A percentile compares a stretch with the other conserved stretches of the same genome.
Evolutionary conservation across 2,329 filamentous ascomycete species (phyloP).

Genomic region (Leptographium galeiforme): DNA sequence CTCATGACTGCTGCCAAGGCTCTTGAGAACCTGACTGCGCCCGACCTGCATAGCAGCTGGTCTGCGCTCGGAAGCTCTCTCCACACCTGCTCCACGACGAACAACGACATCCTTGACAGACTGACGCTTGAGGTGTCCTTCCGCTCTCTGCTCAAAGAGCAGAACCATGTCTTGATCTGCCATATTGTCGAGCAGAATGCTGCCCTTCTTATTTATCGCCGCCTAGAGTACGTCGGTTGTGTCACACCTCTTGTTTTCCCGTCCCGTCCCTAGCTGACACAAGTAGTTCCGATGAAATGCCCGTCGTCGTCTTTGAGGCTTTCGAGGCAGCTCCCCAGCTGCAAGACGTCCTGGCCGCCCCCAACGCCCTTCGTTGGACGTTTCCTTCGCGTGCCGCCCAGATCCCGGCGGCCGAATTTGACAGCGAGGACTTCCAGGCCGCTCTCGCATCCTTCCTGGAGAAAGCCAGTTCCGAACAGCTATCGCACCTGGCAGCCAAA

Average conservation of each 20-base stretch:
- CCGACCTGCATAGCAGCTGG: not conserved
- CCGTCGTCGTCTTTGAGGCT: conserved; percentile 32
- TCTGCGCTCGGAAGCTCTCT: not conserved
- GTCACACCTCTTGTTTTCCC: no score
- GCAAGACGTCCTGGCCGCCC: conserved; percentile 34
- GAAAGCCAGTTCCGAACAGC: conserved; percentile 35
- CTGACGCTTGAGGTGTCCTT: not conserved
- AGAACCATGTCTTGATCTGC: conserved; percentile 1
- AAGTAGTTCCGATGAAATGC: not conserved
- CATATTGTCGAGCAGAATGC: conserved; percentile 17
- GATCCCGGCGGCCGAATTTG: conserved; percentile 24
- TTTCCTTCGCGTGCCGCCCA: conserved; percentile 44
- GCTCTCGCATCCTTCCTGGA: conserved; percentile 39
- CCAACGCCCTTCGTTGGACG: conserved; percentile 39
- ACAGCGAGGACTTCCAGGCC: conserved; percentile 26
- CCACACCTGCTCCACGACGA: not conserved
- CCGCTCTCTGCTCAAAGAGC: not conserved
- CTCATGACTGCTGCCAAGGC: not conserved
- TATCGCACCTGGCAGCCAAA: conserved; percentile 27
- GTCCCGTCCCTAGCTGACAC: not conserved
- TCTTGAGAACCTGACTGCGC: not conserved
- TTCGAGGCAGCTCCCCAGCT: conserved; percentile 47
- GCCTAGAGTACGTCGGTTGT: conserved; percentile 7
- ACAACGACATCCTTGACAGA: not conserved
- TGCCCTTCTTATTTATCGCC: conserved; percentile 17